These are phyloP conservation scores for Globisporangium camurandrum DNA, from an alignment of 352 stramenopile genomes.

Conservation along the genomic window DNA sequence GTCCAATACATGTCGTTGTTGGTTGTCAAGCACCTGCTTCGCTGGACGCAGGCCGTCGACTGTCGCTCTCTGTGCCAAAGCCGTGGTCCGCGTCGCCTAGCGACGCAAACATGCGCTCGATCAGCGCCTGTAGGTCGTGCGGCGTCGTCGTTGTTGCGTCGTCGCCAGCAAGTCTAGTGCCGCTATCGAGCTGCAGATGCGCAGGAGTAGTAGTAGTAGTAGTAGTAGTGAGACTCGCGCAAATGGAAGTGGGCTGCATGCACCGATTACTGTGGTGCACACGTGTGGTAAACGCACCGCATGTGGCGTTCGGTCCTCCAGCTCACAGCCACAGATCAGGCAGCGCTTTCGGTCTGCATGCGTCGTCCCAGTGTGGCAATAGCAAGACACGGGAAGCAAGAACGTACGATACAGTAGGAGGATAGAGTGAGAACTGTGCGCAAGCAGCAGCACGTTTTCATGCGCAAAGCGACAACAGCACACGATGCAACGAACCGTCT, in stretches of 20 bases:
- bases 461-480: not conserved
- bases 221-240: not conserved
- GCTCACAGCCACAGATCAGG: slow-evolving; percentile 53
- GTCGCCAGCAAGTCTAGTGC: not conserved
- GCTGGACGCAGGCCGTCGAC: slow-evolving; percentile 36
- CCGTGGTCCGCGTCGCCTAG: slow-evolving; percentile 24
- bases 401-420: no score
- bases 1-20: no score
- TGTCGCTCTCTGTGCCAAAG: slow-evolving; percentile 17
- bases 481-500: slow-evolving; percentile 19
- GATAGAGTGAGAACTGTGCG: not conserved
- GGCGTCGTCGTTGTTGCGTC: slow-evolving; percentile 13
- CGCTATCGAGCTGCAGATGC: not conserved
- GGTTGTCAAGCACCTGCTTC: no score
- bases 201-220: not conserved
- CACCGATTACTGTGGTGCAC: slow-evolving; percentile 1
- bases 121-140: slow-evolving; percentile 36
- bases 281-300: no score
- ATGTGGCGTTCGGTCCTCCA: slow-evolving; percentile 19
- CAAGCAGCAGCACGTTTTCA: not conserved
- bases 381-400: no score
- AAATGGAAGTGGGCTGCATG: slow-evolving; percentile 3
- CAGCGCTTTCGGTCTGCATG: slow-evolving; percentile 50
- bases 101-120: slow-evolving; percentile 29
- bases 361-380: not conserved